Base-by-base conservation (phyloP, 2,329 filamentous ascomycete genomes). In the Penicillium capsulatum region DNA sequence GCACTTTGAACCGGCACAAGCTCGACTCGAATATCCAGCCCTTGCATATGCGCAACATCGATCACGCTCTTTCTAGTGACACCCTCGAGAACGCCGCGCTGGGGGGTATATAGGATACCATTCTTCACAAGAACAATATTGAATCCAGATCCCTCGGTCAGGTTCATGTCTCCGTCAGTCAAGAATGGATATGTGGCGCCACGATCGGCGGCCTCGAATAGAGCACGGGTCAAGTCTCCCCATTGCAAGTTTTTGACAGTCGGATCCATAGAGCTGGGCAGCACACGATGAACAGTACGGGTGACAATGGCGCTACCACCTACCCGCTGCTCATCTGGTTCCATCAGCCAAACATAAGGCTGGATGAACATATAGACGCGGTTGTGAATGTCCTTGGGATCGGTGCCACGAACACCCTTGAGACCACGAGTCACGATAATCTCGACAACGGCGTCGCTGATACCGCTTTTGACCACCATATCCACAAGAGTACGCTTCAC, bases 171-270 rank as follows among this genome's bases (percentile, higher is more conserved):
- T 1, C 72, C 71, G 45, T 76, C 73, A 0, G 70, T 74, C 8
- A 76, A 49, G 48, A 76, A 75, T 0, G 73, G 72, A 37, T 74
- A 74, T 0, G 44, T 52, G 0, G 72, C 70, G 0, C 66, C 70
- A 1, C 73, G 68, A 44, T 76, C 72, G 0, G 44, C 35, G 0
- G 71, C 72, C 51, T 76, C 74, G 17, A 71, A 64, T 40, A 75
- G 48, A 1, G 61, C 70, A 0, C 71, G 58, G 1, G 60, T 66
- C 2, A 74, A 51, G 52, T 76, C 72, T 1, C 72, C 71, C 72
- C 72, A 75, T 39, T 75, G 68, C 11, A 73, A 54, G 45, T 75
- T 75, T 63, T 76, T 76, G 19, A 76, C 59, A 0, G 71, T 75
- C 0, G 73, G 73, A 45, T 76, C 73, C 3, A 75, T 69, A 1